Base-by-base conservation (phyloP, 2,329 filamentous ascomycete genomes). In the Fusarium goolgardi region DNA sequence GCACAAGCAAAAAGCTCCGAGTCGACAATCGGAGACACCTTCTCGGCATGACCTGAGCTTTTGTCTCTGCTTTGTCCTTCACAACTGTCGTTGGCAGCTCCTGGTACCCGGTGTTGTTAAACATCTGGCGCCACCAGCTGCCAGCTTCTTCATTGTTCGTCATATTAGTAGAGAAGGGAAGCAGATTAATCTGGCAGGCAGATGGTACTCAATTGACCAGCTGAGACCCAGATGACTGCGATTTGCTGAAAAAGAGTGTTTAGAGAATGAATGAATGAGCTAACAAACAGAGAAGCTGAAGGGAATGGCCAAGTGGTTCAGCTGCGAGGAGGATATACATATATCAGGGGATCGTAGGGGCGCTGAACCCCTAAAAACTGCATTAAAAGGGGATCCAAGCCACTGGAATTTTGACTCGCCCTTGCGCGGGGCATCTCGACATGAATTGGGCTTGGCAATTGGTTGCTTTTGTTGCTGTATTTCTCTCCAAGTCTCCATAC, bases 111-210 rank as follows among this genome's bases (percentile, higher is more conserved):
- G 49, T 20, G 21, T 29, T 44, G 52, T 41, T 45, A 35, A 64
- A 64, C 61, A 64, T 64, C 32, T 59, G 59, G 45, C 61, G 46
- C 20, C 63, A 59, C 59, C 61, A 64, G 21, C 52, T 55, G 15
- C 34, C 29, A 41, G 20, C 21, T 18, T 59, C 59, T 9, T 15
- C 25, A 20, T 41, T 37, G 25, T 37, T 39, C 2, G 53, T n/a
- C 61, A 64, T 64, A 1, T 16, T n/a, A 23, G 20, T 35, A 56
- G 25, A 53, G 41, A 39, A 34, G 50, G 63, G 40, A 55, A 47
- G 46, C 59, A 61, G 58, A 40, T 46, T 31, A 43, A 49, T 8
- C 23, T 39, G 27, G 39, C 34, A 61, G 56, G 21, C 23, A 61
- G 56, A 35, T 53, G 18, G 34, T 27, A 27, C 41, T 20, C 41